A percentile compares a stretch with the other conserved stretches of the same genome.
Conservation (phyloP, 2,329 filamentous ascomycete species). For the Thelonectria olida region DNA sequence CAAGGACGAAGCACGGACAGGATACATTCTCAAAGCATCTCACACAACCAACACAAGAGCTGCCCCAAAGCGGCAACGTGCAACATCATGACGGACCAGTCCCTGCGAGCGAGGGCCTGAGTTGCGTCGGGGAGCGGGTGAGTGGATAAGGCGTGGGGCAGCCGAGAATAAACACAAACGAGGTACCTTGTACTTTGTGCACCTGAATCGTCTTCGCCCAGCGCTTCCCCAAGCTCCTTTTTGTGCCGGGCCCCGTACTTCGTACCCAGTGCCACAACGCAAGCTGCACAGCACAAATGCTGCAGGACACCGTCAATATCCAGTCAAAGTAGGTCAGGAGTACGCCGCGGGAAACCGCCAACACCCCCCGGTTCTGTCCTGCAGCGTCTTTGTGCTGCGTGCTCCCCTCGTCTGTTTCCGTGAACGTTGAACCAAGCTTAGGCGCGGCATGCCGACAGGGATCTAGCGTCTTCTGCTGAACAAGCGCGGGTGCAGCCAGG, state of each 20-base stretch:
- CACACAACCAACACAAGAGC: conserved; percentile 11
- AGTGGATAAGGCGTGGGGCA: conserved; percentile 20
- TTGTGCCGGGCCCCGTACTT: neutral
- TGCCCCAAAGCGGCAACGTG: conserved; percentile 35
- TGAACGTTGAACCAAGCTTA: conserved; percentile 45
- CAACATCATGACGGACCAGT: conserved; percentile 26
- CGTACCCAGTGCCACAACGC: neutral
- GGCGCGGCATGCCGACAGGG: conserved; percentile 41
- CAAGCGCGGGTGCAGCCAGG: conserved; percentile 36
- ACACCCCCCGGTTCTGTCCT: conserved; percentile 21
- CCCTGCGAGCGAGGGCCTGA: conserved; percentile 20
- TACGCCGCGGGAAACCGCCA: neutral
- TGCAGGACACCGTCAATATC: neutral
- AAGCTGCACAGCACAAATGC: no score
- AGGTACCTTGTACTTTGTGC: conserved; percentile 13
- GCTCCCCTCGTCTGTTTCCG: conserved; percentile 28
- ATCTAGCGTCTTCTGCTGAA: conserved; percentile 29
- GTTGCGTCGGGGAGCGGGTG: conserved; percentile 22
- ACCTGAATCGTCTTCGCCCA: neutral
- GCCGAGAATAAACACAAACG: conserved; percentile 20
- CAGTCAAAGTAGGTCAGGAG: conserved; percentile 1
- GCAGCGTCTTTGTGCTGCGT: conserved; percentile 24
- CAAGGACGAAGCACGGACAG: conserved; percentile 17
- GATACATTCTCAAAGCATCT: conserved; percentile 5
- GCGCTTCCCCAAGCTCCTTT: neutral